Conservation (phyloP, 148 eudicot species). For the Gaultheria prostrata region DNA sequence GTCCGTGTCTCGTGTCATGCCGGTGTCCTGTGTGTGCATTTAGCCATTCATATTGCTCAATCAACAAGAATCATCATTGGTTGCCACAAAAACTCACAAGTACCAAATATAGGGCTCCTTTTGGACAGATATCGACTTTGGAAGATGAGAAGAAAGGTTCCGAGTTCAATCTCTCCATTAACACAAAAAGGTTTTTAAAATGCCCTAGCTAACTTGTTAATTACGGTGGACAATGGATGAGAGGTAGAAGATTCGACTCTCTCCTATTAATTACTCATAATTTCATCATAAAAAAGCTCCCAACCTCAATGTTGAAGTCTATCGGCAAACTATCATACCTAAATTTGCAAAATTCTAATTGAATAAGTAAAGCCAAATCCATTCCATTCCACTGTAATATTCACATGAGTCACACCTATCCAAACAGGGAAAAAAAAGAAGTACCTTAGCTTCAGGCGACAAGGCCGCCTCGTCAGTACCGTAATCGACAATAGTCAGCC, state of each 20-base stretch:
- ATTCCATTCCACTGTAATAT: not conserved
- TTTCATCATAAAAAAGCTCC: not conserved
- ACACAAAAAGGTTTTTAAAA: not conserved
- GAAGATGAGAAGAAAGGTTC: not conserved
- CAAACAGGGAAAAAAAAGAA: not conserved
- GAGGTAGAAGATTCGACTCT: not conserved
- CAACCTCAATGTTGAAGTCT: not conserved
- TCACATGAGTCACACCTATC: not conserved
- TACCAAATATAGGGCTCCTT: not conserved
- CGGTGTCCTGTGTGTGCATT: not conserved
- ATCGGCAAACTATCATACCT: not conserved
- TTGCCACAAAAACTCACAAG: not conserved
- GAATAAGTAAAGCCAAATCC: not conserved
- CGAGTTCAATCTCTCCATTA: not conserved
- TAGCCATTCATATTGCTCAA: not conserved
- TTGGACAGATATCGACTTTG: not conserved
- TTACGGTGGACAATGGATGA: not conserved
- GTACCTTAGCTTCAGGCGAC: slow-evolving; percentile 91
- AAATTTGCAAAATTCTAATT: not conserved
- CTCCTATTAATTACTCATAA: not conserved
- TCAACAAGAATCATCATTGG: not conserved
- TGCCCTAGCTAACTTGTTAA: not conserved
- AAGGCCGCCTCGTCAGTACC: slow-evolving; percentile 78
- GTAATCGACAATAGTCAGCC: slow-evolving; percentile 73
- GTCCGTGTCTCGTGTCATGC: too few relatives aligned